These are phyloP conservation scores for Fistulina hepatica DNA, from an alignment of 1,284 basidiomycete genomes.

Conservation along the genomic window DNA sequence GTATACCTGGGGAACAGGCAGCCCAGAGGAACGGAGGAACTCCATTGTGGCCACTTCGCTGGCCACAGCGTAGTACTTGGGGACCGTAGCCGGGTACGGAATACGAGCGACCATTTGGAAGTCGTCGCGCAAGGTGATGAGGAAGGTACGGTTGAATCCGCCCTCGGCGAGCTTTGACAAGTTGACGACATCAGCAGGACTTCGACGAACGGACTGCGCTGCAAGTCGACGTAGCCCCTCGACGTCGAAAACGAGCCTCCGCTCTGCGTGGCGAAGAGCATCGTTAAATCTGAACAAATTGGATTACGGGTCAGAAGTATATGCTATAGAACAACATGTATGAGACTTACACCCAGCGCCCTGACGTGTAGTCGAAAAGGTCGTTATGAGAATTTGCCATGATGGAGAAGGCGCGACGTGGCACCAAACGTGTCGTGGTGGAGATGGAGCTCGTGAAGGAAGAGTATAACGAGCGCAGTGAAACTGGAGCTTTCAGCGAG, in stretches of 20 bases:
- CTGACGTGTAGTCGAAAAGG: conserved; percentile 34
- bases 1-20: conserved; percentile 28
- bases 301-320: conserved; percentile 22
- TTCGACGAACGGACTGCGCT: conserved; percentile 31
- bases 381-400: conserved; percentile 22
- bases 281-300: conserved; percentile 24
- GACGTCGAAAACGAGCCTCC: conserved; percentile 27
- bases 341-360: conserved; percentile 32
- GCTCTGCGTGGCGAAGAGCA: conserved; percentile 29
- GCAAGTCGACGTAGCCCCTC: conserved; percentile 33
- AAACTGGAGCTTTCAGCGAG: too few relatives aligned
- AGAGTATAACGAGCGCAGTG: too few relatives aligned
- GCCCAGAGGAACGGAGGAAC: conserved; percentile 30
- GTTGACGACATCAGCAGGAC: conserved; percentile 25
- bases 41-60: conserved; percentile 38
- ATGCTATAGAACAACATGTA: conserved; percentile 19
- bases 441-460: too few relatives aligned
- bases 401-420: conserved; percentile 26
- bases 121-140: conserved; percentile 30
- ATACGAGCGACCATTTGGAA: conserved; percentile 34
- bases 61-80: conserved; percentile 31
- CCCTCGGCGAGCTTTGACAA: conserved; percentile 35
- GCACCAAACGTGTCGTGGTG: conserved; percentile 19
- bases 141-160: conserved; percentile 33
- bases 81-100: conserved; percentile 29